Conservation (phyloP, 768 basidiomycete species). For the Leccinum arenicola region DNA sequence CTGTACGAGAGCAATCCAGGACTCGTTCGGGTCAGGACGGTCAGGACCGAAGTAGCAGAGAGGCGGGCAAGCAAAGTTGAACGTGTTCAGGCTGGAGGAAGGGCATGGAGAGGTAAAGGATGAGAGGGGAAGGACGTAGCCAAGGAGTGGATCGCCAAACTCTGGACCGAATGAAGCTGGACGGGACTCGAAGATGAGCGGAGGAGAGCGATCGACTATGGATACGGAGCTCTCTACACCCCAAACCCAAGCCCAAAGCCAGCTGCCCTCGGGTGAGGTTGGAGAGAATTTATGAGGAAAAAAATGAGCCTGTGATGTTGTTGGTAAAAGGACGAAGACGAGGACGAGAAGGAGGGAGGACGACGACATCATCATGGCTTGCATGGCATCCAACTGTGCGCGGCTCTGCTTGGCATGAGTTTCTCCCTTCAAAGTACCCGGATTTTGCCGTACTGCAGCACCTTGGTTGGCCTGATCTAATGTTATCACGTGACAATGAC, state of each 20-base stretch:
- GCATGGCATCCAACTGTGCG: neutral
- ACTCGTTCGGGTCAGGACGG: slow-evolving; percentile 58
- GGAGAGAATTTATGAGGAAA: slow-evolving; percentile 40
- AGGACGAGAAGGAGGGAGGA: neutral
- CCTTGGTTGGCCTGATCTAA: neutral
- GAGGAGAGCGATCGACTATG: slow-evolving; percentile 71
- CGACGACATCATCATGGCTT: neutral
- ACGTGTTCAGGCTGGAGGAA: neutral
- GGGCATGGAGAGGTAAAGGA: slow-evolving; percentile 59
- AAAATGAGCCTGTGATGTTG: neutral
- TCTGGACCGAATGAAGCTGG: slow-evolving; percentile 76
- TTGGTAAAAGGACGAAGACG: neutral
- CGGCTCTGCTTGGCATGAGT: neutral
- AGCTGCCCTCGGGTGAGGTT: slow-evolving; percentile 43
- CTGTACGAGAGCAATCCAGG: slow-evolving; percentile 91
- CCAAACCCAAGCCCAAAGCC: slow-evolving; percentile 67
- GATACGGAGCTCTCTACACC: slow-evolving; percentile 69
- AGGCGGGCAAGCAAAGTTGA: slow-evolving; percentile 65
- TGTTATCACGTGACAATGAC: neutral
- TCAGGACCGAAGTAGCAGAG: slow-evolving; percentile 58
- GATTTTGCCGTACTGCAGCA: neutral
- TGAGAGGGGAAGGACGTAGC: slow-evolving; percentile 69
- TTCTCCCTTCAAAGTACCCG: neutral
- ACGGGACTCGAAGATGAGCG: slow-evolving; percentile 67
- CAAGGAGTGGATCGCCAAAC: slow-evolving; percentile 62